These are phyloP conservation scores for Candida verbasci DNA, from an alignment of 805 yeast species.

Conservation along the genomic window DNA sequence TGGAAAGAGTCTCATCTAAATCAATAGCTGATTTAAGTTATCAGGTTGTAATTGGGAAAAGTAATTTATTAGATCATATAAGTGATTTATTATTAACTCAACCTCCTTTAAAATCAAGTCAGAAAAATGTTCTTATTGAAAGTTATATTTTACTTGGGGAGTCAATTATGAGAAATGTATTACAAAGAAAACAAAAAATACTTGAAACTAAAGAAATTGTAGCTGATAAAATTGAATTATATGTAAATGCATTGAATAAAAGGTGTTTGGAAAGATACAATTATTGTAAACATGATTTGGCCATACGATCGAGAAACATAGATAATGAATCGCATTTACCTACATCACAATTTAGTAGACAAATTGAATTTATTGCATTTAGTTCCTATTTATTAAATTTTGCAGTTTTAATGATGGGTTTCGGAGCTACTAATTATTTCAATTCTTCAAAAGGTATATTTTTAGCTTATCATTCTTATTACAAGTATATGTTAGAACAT, in stretches of 20 bases:
- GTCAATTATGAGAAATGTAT: slow-evolving; percentile 11
- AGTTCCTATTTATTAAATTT: slow-evolving; percentile 7
- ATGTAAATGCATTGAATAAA: slow-evolving; percentile 9
- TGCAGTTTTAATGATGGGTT: slow-evolving; percentile 9
- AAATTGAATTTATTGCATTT: slow-evolving; percentile 4
- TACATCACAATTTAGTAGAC: background rate
- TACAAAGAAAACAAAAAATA: slow-evolving; percentile 8
- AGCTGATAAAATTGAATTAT: background rate
- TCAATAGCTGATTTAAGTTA: slow-evolving; percentile 5
- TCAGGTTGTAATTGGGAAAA: slow-evolving; percentile 8
- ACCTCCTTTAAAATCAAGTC: background rate
- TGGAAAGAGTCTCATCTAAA: background rate
- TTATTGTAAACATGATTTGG: background rate
- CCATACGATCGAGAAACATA: background rate
- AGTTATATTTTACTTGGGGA: slow-evolving; percentile 15
- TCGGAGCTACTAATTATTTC: slow-evolving; percentile 11
- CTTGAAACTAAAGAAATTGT: too few species aligned
- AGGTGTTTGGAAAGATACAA: slow-evolving; percentile 14
- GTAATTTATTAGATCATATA: slow-evolving; percentile 9
- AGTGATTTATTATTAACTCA: slow-evolving; percentile 4
- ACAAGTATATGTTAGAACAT: background rate
- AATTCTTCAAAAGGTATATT: slow-evolving; percentile 8
- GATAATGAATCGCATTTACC: background rate
- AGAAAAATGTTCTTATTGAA: slow-evolving; percentile 1
- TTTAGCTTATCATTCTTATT: slow-evolving; percentile 8